Percentiles rank a stretch among this genome's conserved stretches.
phyloP scores from a whole-genome alignment of 352 stramenopile species.

The Globisporangium megalacanthum region DNA sequence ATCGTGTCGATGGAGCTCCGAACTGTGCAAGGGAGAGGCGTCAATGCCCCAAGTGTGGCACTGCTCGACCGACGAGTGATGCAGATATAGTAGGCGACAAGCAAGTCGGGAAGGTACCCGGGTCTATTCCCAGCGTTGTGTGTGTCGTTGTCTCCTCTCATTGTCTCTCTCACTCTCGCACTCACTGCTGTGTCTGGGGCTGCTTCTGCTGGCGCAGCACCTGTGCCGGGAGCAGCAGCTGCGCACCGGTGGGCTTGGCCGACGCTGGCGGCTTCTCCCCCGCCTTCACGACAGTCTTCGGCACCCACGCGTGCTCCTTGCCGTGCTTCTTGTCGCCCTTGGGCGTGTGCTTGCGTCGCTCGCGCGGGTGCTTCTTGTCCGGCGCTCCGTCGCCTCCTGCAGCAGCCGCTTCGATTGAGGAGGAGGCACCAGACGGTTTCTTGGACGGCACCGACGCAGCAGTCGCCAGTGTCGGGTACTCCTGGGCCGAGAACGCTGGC shows the following conservation, averaged over 20 bases:
- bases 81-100: background rate
- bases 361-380: conserved; percentile 14
- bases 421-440: conserved; percentile 3
- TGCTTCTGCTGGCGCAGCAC: conserved; percentile 35
- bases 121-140: too few relatives aligned
- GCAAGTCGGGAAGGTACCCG: background rate
- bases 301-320: conserved; percentile 26
- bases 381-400: background rate
- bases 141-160: background rate
- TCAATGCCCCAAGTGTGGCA: too few relatives aligned
- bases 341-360: conserved; percentile 7
- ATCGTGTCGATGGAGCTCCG: too few relatives aligned
- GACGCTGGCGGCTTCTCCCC: background rate
- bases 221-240: conserved; percentile 45
- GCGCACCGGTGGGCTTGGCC: conserved; percentile 14
- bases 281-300: conserved; percentile 26
- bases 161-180: background rate
- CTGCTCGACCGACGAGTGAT: background rate
- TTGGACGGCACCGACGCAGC: background rate
- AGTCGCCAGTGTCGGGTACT: conserved; percentile 26
- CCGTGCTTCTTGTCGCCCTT: conserved; percentile 7
- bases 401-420: background rate
- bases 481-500: conserved; percentile 6
- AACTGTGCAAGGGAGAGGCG: background rate
- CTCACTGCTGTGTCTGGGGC: conserved; percentile 4